These are phyloP conservation scores for Fusarium nisikadoi DNA, from an alignment of 2,329 filamentous ascomycete genomes.

Conservation along the genomic window DNA sequence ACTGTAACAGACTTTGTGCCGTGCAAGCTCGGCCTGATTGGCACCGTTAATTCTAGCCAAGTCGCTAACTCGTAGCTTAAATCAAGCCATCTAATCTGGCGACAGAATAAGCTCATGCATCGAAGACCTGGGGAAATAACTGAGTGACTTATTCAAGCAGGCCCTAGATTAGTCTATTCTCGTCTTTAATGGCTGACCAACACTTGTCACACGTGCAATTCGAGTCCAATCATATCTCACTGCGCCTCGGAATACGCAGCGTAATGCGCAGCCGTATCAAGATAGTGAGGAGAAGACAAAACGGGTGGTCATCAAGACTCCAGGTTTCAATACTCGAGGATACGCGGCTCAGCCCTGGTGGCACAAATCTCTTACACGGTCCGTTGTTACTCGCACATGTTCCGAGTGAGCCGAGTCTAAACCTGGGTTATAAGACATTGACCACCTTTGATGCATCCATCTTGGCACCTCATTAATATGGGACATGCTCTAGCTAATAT, in stretches of 20 bases:
- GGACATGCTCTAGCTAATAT: background rate
- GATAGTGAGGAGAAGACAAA: background rate
- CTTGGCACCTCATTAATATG: background rate
- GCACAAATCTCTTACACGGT: background rate
- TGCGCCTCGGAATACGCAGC: slow-evolving; percentile 38
- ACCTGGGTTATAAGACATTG: slow-evolving; percentile 1
- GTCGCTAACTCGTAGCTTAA: slow-evolving; percentile 31
- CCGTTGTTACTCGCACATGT: background rate
- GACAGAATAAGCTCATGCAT: slow-evolving; percentile 23
- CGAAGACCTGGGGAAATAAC: slow-evolving; percentile 7
- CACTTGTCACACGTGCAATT: slow-evolving; percentile 16
- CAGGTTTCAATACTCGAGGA: background rate
- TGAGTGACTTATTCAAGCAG: background rate
- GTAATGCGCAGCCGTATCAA: background rate
- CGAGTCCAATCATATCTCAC: slow-evolving; percentile 13
- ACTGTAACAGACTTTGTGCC: slow-evolving; percentile 1
- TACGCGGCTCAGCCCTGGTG: background rate
- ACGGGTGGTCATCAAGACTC: background rate
- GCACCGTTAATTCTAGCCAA: background rate
- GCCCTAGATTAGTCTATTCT: background rate
- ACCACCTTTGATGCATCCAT: background rate
- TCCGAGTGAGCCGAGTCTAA: slow-evolving; percentile 3
- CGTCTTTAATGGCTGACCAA: slow-evolving; percentile 19
- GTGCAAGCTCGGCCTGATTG: slow-evolving; percentile 16
- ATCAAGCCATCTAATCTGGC: slow-evolving; percentile 4